Conservation (phyloP, 1,284 basidiomycete species). For the Papiliotrema fonsecae region DNA sequence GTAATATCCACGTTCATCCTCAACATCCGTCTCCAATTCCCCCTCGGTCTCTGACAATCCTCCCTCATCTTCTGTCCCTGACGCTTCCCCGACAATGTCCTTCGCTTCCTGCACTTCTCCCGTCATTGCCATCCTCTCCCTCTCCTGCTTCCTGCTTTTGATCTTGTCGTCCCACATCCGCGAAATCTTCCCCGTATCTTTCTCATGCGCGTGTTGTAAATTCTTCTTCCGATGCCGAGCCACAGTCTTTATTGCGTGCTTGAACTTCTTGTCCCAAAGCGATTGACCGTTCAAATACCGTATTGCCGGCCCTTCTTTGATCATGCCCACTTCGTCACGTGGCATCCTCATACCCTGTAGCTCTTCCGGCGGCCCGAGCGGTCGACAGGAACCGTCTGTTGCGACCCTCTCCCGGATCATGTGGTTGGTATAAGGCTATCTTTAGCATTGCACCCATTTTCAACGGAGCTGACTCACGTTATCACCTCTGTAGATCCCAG, state of each 20-base stretch:
- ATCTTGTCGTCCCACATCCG: slow-evolving; percentile 14
- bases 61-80: not conserved
- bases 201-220: slow-evolving; percentile 28
- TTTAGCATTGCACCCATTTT: slow-evolving; percentile 4
- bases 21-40: not conserved
- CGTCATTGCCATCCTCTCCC: not conserved
- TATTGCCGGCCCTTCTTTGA: slow-evolving; percentile 51
- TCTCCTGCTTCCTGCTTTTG: slow-evolving; percentile 1
- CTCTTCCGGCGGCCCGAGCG: slow-evolving; percentile 66
- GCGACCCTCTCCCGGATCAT: slow-evolving; percentile 87
- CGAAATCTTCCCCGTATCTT: slow-evolving; percentile 27
- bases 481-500: slow-evolving; percentile 55
- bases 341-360: slow-evolving; percentile 63
- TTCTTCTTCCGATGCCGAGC: slow-evolving; percentile 39
- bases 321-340: slow-evolving; percentile 54
- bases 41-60: slow-evolving; percentile 6
- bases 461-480: slow-evolving; percentile 48
- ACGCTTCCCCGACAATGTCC: slow-evolving; percentile 8
- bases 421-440: slow-evolving; percentile 46
- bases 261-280: slow-evolving; percentile 45
- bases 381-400: slow-evolving; percentile 67
- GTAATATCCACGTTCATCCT: not conserved
- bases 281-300: slow-evolving; percentile 47
- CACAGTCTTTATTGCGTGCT: slow-evolving; percentile 29
- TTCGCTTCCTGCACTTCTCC: not conserved